A percentile compares a stretch with the other conserved stretches of the same genome.
These are phyloP conservation scores for Daldinia concentrica DNA, from an alignment of 495 filamentous ascomycete genomes.

Conservation along the genomic window DNA sequence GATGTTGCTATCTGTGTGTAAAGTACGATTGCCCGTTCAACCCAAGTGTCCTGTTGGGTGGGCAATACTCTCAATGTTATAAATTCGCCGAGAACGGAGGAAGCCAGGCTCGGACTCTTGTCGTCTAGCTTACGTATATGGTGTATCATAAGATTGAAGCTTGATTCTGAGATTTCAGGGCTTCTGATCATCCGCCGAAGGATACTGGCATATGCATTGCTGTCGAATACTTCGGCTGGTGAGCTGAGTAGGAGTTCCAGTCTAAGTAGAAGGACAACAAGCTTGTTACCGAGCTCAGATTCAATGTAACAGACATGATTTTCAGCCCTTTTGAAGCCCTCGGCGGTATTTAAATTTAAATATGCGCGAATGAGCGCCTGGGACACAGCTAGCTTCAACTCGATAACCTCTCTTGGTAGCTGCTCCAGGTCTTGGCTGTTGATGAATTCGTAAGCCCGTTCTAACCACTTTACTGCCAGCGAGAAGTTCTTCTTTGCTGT, in stretches of 20 bases:
- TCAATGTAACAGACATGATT: conserved; percentile 67
- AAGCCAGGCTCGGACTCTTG: conserved; percentile 61
- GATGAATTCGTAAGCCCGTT: conserved; percentile 70
- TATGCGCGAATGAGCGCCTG: conserved; percentile 67
- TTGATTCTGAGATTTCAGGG: conserved; percentile 66
- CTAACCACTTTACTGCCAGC: conserved; percentile 76
- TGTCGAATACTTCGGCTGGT: conserved; percentile 58
- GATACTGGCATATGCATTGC: conserved; percentile 59
- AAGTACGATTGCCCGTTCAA: conserved; percentile 40
- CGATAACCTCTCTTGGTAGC: conserved; percentile 66
- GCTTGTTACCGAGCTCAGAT: conserved; percentile 66
- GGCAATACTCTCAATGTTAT: conserved; percentile 55
- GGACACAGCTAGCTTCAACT: conserved; percentile 72
- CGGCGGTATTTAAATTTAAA: conserved; percentile 57
- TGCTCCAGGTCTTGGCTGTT: conserved; percentile 62
- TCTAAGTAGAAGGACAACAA: conserved; percentile 73
- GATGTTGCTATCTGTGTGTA: conserved; percentile 41
- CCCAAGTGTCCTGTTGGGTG: conserved; percentile 41
- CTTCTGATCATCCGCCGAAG: conserved; percentile 65
- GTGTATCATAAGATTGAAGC: conserved; percentile 74
- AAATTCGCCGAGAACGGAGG: conserved; percentile 68
- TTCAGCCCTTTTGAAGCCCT: conserved; percentile 62
- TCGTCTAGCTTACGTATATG: conserved; percentile 72
- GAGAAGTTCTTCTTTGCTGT: conserved; percentile 61
- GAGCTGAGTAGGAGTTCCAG: conserved; percentile 68